These are phyloP conservation scores for Microsporum ferrugineum DNA, from an alignment of 2,329 filamentous ascomycete genomes.

Conservation along the genomic window DNA sequence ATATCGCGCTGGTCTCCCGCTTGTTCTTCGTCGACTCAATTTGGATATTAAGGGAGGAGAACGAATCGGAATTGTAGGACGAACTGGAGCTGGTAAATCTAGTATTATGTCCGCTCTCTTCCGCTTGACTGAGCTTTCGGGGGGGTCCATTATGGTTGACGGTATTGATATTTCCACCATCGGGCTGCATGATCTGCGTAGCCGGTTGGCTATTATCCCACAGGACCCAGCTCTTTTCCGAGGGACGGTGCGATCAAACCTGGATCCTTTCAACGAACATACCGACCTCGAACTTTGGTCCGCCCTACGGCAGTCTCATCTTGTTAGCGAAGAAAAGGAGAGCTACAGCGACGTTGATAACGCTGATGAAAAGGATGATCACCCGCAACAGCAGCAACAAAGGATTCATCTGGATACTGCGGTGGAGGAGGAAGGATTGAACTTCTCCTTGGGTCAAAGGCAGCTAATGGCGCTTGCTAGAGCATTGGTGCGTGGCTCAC, in stretches of 20 bases:
- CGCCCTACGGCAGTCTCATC: slow-evolving; percentile 35
- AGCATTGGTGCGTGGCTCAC: slow-evolving; percentile 73
- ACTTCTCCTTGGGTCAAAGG: slow-evolving; percentile 88
- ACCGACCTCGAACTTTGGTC: slow-evolving; percentile 38
- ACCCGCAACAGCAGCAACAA: slow-evolving; percentile 11
- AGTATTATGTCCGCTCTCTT: slow-evolving; percentile 38
- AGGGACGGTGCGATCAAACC: slow-evolving; percentile 35
- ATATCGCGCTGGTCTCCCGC: slow-evolving; percentile 58
- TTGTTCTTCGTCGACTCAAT: slow-evolving; percentile 58
- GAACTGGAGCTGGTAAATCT: slow-evolving; percentile 37
- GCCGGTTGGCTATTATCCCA: slow-evolving; percentile 35
- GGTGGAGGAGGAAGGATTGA: slow-evolving; percentile 89
- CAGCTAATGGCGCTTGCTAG: slow-evolving; percentile 91
- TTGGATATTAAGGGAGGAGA: slow-evolving; percentile 36
- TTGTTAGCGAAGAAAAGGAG: slow-evolving; percentile 39
- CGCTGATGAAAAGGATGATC: neutral
- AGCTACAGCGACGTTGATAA: slow-evolving; percentile 34
- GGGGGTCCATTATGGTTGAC: slow-evolving; percentile 34
- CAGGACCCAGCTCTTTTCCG: slow-evolving; percentile 37
- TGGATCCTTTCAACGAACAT: slow-evolving; percentile 37
- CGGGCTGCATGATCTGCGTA: slow-evolving; percentile 33
- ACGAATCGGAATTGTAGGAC: slow-evolving; percentile 38
- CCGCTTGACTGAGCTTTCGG: slow-evolving; percentile 32
- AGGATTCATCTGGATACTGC: slow-evolving; percentile 71
- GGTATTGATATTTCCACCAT: slow-evolving; percentile 33